These are phyloP conservation scores for Venturia aucupariae DNA, from an alignment of 2,329 filamentous ascomycete species.

Conservation along the genomic window DNA sequence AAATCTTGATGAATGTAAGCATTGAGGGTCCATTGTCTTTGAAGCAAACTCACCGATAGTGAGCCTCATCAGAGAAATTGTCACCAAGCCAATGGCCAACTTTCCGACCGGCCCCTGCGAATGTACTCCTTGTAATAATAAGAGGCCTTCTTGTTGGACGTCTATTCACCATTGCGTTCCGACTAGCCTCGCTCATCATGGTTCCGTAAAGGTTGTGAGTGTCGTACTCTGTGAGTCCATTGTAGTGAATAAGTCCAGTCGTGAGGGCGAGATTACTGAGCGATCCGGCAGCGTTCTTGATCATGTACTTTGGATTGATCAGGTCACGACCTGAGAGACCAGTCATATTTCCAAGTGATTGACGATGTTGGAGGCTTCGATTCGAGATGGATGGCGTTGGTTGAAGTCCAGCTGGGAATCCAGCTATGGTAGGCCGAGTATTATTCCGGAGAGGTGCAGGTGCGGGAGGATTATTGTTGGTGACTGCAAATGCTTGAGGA, in stretches of 20 bases:
- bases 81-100: conserved; percentile 56
- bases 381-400: conserved; percentile 28
- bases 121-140: conserved; percentile 68
- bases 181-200: conserved; percentile 61
- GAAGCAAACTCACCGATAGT: conserved; percentile 25
- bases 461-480: conserved; percentile 46
- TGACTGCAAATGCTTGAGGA: conserved; percentile 28
- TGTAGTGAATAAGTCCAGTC: conserved; percentile 58
- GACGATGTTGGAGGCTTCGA: neutral
- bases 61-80: conserved; percentile 35
- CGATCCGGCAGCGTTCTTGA: conserved; percentile 49
- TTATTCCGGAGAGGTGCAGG: conserved; percentile 50
- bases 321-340: conserved; percentile 56
- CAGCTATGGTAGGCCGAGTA: conserved; percentile 55
- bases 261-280: conserved; percentile 44
- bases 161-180: conserved; percentile 55
- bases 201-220: conserved; percentile 70
- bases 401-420: conserved; percentile 60
- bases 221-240: conserved; percentile 61
- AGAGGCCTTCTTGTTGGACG: conserved; percentile 57
- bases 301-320: conserved; percentile 55
- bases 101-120: conserved; percentile 57
- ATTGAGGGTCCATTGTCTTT: neutral
- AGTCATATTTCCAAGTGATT: conserved; percentile 24
- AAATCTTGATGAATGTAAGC: conserved; percentile 18